Percentiles rank a stretch among this genome's conserved stretches.
Evolutionary conservation across 169 alveolate genomes (phyloP).

Genomic region (Miamiensis avidus): DNA sequence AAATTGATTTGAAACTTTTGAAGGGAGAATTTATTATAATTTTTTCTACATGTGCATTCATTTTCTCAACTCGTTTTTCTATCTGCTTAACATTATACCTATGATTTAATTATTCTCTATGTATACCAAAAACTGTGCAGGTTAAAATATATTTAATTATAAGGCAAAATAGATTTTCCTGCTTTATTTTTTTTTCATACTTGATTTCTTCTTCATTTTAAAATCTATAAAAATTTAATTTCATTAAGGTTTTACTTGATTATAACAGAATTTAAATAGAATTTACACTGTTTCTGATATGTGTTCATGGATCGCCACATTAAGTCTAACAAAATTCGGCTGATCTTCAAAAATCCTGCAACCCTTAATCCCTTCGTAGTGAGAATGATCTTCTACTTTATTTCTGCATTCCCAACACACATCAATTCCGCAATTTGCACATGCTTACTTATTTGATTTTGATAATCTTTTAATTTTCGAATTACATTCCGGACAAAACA

Average conservation of each 20-base stretch:
- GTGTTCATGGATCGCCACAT: background rate
- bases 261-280: too few species aligned
- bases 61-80: too few species aligned
- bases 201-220: background rate
- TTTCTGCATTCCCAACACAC: background rate
- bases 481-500: background rate
- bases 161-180: background rate
- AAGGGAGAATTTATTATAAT: background rate
- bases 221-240: too few species aligned
- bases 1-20: background rate
- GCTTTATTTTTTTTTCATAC: too few species aligned
- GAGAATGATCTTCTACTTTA: background rate
- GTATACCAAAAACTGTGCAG: background rate
- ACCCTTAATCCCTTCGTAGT: background rate
- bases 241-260: too few species aligned
- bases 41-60: too few species aligned
- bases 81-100: background rate
- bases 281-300: background rate
- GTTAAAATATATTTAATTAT: background rate
- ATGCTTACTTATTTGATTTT: background rate
- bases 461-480: background rate
- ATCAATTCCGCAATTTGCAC: background rate
- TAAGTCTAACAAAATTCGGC: background rate
- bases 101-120: background rate
- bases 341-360: background rate